These are phyloP conservation scores for Mucor ambiguus DNA, from an alignment of 371 early-diverging fungal genomes.

Conservation along the genomic window DNA sequence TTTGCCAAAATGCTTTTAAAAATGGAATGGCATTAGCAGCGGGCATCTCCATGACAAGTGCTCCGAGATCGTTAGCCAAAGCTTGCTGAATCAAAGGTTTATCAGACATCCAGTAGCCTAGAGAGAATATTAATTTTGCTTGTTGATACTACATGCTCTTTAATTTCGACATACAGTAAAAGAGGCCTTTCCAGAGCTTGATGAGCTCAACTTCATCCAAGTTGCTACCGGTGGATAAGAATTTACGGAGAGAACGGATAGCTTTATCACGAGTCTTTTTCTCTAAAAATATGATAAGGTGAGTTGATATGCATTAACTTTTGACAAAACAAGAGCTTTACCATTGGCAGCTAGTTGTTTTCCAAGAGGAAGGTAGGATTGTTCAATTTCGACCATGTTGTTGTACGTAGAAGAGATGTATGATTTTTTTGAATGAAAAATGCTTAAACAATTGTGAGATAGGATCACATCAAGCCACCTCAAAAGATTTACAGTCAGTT, in stretches of 20 bases:
- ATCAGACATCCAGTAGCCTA: conserved; percentile 96
- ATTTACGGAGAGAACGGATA: conserved; percentile 65
- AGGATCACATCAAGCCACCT: conserved; percentile 5
- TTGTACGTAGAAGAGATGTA: background rate
- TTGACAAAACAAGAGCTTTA: conserved; percentile 13
- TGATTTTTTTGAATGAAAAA: conserved; percentile 2
- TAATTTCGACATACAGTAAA: conserved; percentile 72
- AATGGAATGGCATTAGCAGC: conserved; percentile 61
- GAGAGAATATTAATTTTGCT: background rate
- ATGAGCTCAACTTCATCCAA: conserved; percentile 70
- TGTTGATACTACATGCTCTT: background rate
- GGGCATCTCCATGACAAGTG: conserved; percentile 63
- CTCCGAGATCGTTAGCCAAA: conserved; percentile 78
- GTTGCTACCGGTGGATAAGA: conserved; percentile 59
- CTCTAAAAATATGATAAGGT: conserved; percentile 44
- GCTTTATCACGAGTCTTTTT: conserved; percentile 87
- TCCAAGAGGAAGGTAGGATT: conserved; percentile 55
- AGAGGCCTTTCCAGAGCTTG: conserved; percentile 94
- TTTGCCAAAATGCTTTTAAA: conserved; percentile 83
- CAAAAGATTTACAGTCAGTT: conserved; percentile 14
- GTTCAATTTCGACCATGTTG: conserved; percentile 21
- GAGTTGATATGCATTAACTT: background rate
- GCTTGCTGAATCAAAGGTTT: conserved; percentile 91
- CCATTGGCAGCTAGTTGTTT: conserved; percentile 69
- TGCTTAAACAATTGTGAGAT: background rate